phyloP scores from a whole-genome alignment of 306 rosid species.

The Vachellia collinsii region DNA sequence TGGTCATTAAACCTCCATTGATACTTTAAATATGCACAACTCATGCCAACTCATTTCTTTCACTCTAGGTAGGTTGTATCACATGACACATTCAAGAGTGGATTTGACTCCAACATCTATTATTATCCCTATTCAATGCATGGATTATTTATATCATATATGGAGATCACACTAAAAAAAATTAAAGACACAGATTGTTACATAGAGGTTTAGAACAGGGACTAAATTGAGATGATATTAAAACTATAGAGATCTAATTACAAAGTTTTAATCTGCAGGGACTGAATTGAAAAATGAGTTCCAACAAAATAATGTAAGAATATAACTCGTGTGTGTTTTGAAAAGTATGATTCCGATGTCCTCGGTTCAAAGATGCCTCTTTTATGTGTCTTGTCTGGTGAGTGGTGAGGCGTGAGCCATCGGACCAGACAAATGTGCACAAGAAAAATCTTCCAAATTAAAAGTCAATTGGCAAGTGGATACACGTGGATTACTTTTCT shows the following conservation, averaged over 20 bases:
- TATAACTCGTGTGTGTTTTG: not conserved
- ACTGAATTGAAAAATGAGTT: not conserved
- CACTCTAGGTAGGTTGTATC: not conserved
- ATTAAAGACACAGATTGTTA: not conserved
- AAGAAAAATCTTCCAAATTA: not conserved
- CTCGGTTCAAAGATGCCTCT: constrained; percentile 36
- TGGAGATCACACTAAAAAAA: not conserved
- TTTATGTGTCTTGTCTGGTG: not conserved
- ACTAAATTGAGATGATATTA: not conserved
- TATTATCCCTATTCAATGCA: not conserved
- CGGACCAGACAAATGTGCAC: not conserved
- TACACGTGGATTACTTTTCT: not conserved
- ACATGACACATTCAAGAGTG: not conserved
- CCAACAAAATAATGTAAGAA: not conserved
- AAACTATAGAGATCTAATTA: not conserved
- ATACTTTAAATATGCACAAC: not conserved
- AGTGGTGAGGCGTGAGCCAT: constrained; percentile 5
- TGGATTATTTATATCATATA: not conserved
- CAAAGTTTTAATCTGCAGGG: not conserved
- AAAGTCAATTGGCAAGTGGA: not conserved
- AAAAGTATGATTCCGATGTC: not conserved
- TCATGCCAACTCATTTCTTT: not conserved
- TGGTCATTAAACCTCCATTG: not conserved
- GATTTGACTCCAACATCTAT: not conserved
- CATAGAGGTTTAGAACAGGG: not conserved